These are phyloP conservation scores for Penicillium chermesinum DNA, from an alignment of 495 filamentous ascomycete species.

Conservation along the genomic window DNA sequence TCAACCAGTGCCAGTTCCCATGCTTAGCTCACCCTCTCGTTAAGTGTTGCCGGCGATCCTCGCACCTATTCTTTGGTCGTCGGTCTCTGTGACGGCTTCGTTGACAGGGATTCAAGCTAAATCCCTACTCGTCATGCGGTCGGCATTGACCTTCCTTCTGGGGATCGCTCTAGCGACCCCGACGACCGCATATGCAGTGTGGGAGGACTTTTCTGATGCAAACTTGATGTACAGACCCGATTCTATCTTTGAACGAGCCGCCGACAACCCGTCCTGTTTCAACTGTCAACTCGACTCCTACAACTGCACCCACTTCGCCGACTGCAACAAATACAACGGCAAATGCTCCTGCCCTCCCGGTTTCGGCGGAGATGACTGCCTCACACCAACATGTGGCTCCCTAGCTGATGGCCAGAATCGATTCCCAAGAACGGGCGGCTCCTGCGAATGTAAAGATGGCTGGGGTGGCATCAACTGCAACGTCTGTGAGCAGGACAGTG, in stretches of 20 bases:
- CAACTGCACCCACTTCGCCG: constrained; percentile 79
- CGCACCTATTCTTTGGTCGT: constrained; percentile 8
- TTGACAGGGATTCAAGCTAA: constrained; percentile 7
- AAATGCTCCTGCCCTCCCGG: constrained; percentile 89
- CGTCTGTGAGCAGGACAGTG: constrained; percentile 76
- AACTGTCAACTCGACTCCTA: constrained; percentile 95
- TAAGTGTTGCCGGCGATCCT: constrained; percentile 11
- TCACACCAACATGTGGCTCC: constrained; percentile 84
- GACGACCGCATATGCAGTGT: constrained; percentile 21
- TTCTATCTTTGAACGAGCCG: constrained; percentile 50
- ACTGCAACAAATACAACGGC: constrained; percentile 80
- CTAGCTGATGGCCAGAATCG: constrained; percentile 73
- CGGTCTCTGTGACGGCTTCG: constrained; percentile 1
- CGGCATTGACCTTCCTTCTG: constrained; percentile 21
- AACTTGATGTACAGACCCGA: constrained; percentile 33
- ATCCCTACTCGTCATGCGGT: constrained; percentile 29
- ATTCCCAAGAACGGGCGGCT: constrained; percentile 57
- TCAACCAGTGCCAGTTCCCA: too few relatives aligned
- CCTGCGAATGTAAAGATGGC: constrained; percentile 85
- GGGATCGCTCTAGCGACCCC: constrained; percentile 23
- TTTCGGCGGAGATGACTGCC: constrained; percentile 89
- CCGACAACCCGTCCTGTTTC: constrained; percentile 70
- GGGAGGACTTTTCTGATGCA: constrained; percentile 30
- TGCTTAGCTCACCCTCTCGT: constrained; percentile 2
- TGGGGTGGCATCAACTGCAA: constrained; percentile 99